Base-by-base conservation (phyloP, 139 green algal species). In the Closterium sp. region DNA sequence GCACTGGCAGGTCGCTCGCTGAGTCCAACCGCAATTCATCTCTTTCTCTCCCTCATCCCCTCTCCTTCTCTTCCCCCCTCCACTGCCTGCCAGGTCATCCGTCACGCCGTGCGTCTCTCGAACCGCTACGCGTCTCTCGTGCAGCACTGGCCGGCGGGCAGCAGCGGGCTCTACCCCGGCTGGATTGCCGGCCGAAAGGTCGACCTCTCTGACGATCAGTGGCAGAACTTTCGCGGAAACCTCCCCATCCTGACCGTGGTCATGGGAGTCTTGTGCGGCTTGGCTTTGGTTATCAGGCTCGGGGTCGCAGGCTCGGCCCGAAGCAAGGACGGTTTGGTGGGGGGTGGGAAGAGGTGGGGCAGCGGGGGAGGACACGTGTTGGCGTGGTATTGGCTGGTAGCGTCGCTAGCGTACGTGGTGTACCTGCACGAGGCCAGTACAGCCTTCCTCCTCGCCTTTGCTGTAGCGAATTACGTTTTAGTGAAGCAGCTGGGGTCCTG, bases 131-230 rank as follows among this genome's bases (percentile, higher is more conserved):
- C 62, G 19, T 79, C 62, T 4, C 62, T 79, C 19, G 62, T 79
- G 62, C 62, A 24, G 62, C 62, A 27, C 17, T 79, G 62, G 62
- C 62, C 62, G 62, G 62, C 62, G 13, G 19, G 9, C 62, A 79
- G 62, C 62, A 79, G 62, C 62, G 62, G 62, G 17, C 62, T 79
- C 62, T 79, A 79, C 62, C 62, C 62, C 62, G 62, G 62, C 13
- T 79, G 62, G 62, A 79, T 79, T 4, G 62, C 62, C 62, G 62
- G 62, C 62, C 17, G 62, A 11, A 79, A 79, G 62, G 62, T 79
- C 17, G 91, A 94, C 31, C n/a, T 94, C 70, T 94, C 91, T 27
- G 91, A 94, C 38, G 29, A 50, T 38, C 91, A 94, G 30, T 94
- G 91, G 91, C 89, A 17, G 28, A 94, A 89, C 89, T 94, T 94